Conservation (phyloP, 345 rosid genomes). For the Schrenkiella parvula region DNA sequence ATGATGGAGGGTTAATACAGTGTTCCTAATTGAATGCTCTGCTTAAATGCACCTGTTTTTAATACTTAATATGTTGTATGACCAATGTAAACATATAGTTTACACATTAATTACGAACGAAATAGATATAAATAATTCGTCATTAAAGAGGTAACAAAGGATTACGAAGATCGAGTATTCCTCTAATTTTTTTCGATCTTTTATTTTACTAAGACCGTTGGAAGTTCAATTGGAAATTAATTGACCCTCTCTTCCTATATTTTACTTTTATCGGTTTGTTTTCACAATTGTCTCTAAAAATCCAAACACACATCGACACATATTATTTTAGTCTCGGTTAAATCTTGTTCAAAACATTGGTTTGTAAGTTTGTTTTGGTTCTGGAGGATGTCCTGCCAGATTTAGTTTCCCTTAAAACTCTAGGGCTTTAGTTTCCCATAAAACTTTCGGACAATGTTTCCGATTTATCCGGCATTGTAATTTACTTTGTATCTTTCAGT, state of each 20-base stretch:
- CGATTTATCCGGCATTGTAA: too few species aligned
- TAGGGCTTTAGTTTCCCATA: too few species aligned
- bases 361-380: too few species aligned
- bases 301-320: not conserved
- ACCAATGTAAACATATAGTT: not conserved
- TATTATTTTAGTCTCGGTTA: too few species aligned
- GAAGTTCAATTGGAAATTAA: too few species aligned
- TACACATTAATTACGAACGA: constrained; percentile 19
- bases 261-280: not conserved
- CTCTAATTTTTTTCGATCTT: too few species aligned
- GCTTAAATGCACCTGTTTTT: constrained; percentile 24
- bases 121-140: not conserved
- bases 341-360: too few species aligned
- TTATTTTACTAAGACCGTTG: too few species aligned
- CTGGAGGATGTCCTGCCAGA: too few species aligned
- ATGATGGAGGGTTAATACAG: constrained; percentile 23
- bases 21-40: constrained; percentile 25
- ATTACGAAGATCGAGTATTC: not conserved
- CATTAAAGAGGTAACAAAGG: constrained; percentile 1
- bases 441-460: too few species aligned
- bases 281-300: not conserved
- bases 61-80: not conserved
- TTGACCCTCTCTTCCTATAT: not conserved
- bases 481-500: too few species aligned
- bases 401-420: too few species aligned